Conservation (phyloP, 2,329 filamentous ascomycete genomes). For the Colletotrichum godetiae region DNA sequence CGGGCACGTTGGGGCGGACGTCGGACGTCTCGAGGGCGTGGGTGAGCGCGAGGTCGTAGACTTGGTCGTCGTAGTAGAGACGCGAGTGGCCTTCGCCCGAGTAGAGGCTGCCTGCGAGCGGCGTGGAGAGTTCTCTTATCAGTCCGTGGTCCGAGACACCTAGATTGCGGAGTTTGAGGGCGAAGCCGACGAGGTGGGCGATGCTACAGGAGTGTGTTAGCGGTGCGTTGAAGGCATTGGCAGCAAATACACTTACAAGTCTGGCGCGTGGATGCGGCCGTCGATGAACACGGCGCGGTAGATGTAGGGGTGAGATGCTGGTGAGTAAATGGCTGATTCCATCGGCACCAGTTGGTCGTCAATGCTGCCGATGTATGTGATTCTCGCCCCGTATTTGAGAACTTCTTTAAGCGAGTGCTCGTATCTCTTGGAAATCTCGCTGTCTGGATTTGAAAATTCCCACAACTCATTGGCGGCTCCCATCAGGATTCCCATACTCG, state of each 20-base stretch:
- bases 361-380: slow-evolving; percentile 93
- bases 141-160: slow-evolving; percentile 94
- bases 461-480: slow-evolving; percentile 94
- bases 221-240: too few relatives aligned
- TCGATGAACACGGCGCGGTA: slow-evolving; percentile 97
- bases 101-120: slow-evolving; percentile 91
- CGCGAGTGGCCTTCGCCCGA: slow-evolving; percentile 93
- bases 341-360: slow-evolving; percentile 96
- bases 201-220: slow-evolving; percentile 59
- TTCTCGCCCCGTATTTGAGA: slow-evolving; percentile 81
- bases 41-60: slow-evolving; percentile 83
- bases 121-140: slow-evolving; percentile 87
- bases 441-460: slow-evolving; percentile 87
- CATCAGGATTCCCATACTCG: slow-evolving; percentile 85
- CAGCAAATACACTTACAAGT: slow-evolving; percentile 69
- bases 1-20: slow-evolving; percentile 47
- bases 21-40: slow-evolving; percentile 79
- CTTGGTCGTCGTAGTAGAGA: slow-evolving; percentile 87
- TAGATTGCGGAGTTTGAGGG: slow-evolving; percentile 91
- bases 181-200: slow-evolving; percentile 91
- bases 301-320: slow-evolving; percentile 89
- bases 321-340: slow-evolving; percentile 88
- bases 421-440: slow-evolving; percentile 85
- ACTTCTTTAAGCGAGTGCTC: slow-evolving; percentile 79
- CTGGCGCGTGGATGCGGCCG: slow-evolving; percentile 88